Evolutionary conservation across 176 grass and related monocot genomes (phyloP).

Genomic region (Oryza nivara): DNA sequence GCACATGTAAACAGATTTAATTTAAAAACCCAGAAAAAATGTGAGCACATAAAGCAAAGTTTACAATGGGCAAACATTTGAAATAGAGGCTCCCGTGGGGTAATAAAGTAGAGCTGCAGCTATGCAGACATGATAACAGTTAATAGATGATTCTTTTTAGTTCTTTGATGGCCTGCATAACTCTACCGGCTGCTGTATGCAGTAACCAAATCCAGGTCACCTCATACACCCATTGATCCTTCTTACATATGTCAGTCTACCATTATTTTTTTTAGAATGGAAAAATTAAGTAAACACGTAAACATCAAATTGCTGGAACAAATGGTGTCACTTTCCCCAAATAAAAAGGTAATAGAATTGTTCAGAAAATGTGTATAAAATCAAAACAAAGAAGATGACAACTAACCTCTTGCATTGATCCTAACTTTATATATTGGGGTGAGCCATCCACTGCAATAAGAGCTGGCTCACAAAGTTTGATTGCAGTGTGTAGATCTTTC

Average conservation of each 20-base stretch:
- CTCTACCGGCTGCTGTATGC: neutral
- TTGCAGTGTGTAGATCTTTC: conserved; percentile 82
- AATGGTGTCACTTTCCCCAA: conserved; percentile 5
- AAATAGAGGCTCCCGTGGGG: neutral
- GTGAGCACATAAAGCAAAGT: neutral
- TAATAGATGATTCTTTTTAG: neutral
- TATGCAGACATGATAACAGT: neutral
- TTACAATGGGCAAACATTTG: neutral
- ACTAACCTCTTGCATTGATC: conserved; percentile 89
- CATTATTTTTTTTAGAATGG: neutral
- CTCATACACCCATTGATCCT: neutral
- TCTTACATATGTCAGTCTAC: neutral
- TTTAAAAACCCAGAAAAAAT: neutral
- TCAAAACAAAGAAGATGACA: conserved; percentile 29
- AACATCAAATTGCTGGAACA: neutral
- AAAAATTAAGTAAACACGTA: neutral
- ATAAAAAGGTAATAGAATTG: neutral
- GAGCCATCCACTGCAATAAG: conserved; percentile 73
- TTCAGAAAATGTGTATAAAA: conserved; percentile 27
- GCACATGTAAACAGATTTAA: neutral
- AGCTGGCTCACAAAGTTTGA: conserved; percentile 96
- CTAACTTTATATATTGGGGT: conserved; percentile 91
- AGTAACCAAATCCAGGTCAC: neutral
- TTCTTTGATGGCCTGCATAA: neutral
- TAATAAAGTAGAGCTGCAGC: neutral